phyloP scores from a whole-genome alignment of 1,139 yeast species.

The Pneumocystis carinii region DNA sequence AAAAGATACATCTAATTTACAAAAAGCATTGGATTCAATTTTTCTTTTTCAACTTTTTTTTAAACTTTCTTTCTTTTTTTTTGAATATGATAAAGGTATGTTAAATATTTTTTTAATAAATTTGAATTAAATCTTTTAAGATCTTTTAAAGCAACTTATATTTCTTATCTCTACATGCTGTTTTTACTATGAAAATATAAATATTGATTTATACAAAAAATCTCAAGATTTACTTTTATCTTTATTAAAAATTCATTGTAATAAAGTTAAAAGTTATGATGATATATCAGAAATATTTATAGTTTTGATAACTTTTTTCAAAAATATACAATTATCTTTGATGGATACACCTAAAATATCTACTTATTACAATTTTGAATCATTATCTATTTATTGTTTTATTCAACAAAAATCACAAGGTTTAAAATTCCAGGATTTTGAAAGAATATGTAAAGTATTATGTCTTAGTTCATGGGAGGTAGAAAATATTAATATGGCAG shows the following conservation, averaged over 20 bases:
- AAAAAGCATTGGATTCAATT: not conserved
- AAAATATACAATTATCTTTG: not conserved
- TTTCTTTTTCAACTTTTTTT: not conserved
- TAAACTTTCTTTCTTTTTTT: not conserved
- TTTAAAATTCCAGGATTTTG: not conserved
- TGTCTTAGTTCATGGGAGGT: not conserved
- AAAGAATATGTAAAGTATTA: not conserved
- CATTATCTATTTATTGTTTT: not conserved
- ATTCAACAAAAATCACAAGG: not conserved
- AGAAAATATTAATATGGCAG: not conserved
- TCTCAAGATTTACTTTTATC: not conserved
- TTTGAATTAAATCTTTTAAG: not conserved
- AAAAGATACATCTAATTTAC: not conserved
- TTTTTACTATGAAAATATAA: not conserved
- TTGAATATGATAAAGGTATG: not conserved
- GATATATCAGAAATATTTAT: not conserved
- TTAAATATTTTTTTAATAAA: not conserved
- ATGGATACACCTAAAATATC: not conserved
- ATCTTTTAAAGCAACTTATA: not conserved
- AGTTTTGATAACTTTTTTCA: not conserved
- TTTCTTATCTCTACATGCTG: not conserved
- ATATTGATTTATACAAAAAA: not conserved
- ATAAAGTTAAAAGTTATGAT: not conserved
- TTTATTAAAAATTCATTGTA: not conserved
- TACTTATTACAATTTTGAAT: not conserved